These are phyloP conservation scores for Serendipita sp. DNA, from an alignment of 768 basidiomycete species.

Conservation along the genomic window DNA sequence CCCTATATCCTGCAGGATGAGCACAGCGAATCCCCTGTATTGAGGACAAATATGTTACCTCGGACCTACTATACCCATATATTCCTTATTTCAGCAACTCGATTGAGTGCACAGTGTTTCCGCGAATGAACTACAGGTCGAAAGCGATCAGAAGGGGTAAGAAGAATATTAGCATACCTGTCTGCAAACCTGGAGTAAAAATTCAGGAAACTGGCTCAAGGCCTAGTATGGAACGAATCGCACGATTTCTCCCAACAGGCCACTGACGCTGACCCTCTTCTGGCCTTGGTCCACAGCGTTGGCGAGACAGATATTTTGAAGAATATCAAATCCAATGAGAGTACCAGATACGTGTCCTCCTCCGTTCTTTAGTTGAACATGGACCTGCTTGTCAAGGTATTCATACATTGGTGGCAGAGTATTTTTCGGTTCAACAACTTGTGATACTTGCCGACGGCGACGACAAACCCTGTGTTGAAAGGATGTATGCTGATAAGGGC, in stretches of 20 bases:
- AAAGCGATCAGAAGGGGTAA: background rate
- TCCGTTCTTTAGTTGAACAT: background rate
- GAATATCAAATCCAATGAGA: background rate
- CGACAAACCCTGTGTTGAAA: background rate
- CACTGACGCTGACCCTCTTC: background rate
- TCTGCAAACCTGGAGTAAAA: background rate
- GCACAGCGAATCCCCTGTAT: too few species aligned
- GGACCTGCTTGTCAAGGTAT: background rate
- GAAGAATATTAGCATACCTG: background rate
- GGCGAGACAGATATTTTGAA: background rate
- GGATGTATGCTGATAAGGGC: background rate
- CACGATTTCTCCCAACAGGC: background rate
- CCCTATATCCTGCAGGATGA: too few species aligned
- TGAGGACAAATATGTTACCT: too few species aligned
- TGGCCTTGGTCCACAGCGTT: background rate
- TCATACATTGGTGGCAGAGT: background rate
- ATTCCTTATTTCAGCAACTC: background rate
- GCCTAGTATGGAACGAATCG: background rate
- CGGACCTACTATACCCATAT: background rate
- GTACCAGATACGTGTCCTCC: background rate
- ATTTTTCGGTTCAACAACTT: background rate
- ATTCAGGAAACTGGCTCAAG: background rate
- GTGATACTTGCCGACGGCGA: background rate
- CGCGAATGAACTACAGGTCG: background rate
- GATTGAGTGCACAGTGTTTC: constrained; percentile 1